Base-by-base conservation (phyloP, 2,329 filamentous ascomycete genomes). In the Aureobasidium mangrovei region DNA sequence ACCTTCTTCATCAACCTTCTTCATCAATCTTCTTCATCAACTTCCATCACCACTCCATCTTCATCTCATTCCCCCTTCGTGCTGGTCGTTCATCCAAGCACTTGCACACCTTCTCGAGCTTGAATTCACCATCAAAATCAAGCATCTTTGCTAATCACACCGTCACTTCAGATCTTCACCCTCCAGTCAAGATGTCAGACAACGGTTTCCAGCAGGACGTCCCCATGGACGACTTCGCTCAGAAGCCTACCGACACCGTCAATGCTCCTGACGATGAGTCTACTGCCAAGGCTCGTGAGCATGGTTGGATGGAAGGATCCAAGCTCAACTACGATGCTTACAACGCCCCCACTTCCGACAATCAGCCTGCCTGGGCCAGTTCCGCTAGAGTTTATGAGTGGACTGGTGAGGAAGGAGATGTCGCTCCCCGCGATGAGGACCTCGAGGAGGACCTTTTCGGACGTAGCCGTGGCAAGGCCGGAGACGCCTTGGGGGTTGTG, bases 331-430 rank as follows among this genome's bases (percentile, higher is more conserved):
- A 67, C 57, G 58, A 56, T 4, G 47, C 46, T 12, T 62, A 58
- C 33, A 57, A 61, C 46, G 53, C 48, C 3, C 12, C 39, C 4
- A 26, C 38, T 27, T 35, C 31, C n/a, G 44, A 54, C 3, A 27
- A 4, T 3, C 18, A 27, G 2, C 33, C 32, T 40, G 57, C 38
- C 5, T 82, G 75, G 80, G 73, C 75, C 49, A 73, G 74, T 36
- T 79, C 79, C 53, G 84, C 82, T n/a, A 71, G 66, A 0, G 76
- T 86, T 41, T 97, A 97, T 62, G 81, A 91, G 64, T 97, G 87
- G 86, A 77, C 83, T 18, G 89, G 90, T 8, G 88, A 95, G 2
- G 87, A 79, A 61, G 93, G 91, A 2, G 91, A 97, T 39, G 75
- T 98, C 53, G 91, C 85, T 5, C 90, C 90, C 0, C 75, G 74